A percentile compares a stretch with the other conserved stretches of the same genome.
Conservation (phyloP, 306 rosid species). For the Canavalia gladiata region DNA sequence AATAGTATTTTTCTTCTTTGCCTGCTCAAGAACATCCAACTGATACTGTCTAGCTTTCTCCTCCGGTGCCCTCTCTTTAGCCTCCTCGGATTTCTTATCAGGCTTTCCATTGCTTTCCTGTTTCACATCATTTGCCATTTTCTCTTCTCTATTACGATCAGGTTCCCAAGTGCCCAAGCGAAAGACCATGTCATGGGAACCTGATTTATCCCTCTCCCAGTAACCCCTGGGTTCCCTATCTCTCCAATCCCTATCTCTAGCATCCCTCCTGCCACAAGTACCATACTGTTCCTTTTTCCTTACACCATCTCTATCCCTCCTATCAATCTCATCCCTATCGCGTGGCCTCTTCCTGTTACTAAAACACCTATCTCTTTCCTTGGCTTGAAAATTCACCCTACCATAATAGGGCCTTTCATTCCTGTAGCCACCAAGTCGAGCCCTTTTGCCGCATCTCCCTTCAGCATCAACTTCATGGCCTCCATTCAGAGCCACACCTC, state of each 20-base stretch:
- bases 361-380: slow-evolving; percentile 61
- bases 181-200: slow-evolving; percentile 74
- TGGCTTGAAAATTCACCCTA: slow-evolving; percentile 56
- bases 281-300: slow-evolving; percentile 72
- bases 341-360: slow-evolving; percentile 71
- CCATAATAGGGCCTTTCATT: slow-evolving; percentile 59
- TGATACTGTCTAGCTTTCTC: slow-evolving; percentile 95
- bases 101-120: slow-evolving; percentile 62
- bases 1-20: slow-evolving; percentile 86
- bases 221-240: slow-evolving; percentile 83
- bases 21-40: slow-evolving; percentile 97
- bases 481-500: slow-evolving; percentile 39
- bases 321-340: slow-evolving; percentile 75
- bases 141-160: slow-evolving; percentile 63
- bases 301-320: slow-evolving; percentile 66
- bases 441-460: slow-evolving; percentile 71
- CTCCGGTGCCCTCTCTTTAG: slow-evolving; percentile 73
- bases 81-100: slow-evolving; percentile 62
- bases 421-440: slow-evolving; percentile 58
- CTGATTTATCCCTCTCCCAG: slow-evolving; percentile 93
- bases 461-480: slow-evolving; percentile 53
- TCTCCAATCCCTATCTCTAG: slow-evolving; percentile 71
- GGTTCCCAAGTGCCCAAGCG: slow-evolving; percentile 78
- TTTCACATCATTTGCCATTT: slow-evolving; percentile 49
- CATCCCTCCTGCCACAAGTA: slow-evolving; percentile 66